These are phyloP conservation scores for Poteriospumella lacustris DNA, from an alignment of 108 stramenopile genomes.

Conservation along the genomic window DNA sequence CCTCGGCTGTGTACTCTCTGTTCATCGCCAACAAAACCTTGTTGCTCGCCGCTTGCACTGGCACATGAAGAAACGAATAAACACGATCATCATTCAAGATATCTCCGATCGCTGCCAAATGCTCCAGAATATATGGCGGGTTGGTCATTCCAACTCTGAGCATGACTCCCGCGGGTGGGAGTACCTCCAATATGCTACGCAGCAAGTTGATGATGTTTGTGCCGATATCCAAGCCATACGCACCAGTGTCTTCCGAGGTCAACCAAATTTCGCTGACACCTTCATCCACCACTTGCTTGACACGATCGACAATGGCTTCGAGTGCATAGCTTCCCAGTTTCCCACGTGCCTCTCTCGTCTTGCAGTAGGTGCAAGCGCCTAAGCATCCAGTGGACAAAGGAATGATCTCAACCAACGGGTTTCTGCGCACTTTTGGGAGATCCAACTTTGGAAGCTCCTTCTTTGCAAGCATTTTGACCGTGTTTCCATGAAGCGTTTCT, in stretches of 20 bases:
- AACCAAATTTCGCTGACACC: conserved; percentile 53
- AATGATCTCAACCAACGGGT: conserved; percentile 51
- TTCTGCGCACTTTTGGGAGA: conserved; percentile 50
- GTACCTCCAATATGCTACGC: background rate
- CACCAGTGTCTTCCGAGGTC: conserved; percentile 52
- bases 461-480: conserved; percentile 34
- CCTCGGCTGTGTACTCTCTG: conserved; percentile 48
- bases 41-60: conserved; percentile 46
- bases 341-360: conserved; percentile 52
- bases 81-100: conserved; percentile 29
- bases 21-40: conserved; percentile 43
- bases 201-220: conserved; percentile 30
- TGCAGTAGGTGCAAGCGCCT: conserved; percentile 57
- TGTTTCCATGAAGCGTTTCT: conserved; percentile 39
- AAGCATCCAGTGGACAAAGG: conserved; percentile 53
- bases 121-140: conserved; percentile 52
- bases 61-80: conserved; percentile 49
- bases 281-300: conserved; percentile 24
- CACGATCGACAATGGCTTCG: conserved; percentile 37
- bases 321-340: conserved; percentile 43
- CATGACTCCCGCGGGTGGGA: conserved; percentile 30
- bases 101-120: conserved; percentile 31
- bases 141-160: conserved; percentile 55
- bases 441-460: conserved; percentile 41
- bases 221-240: conserved; percentile 48